A percentile compares a stretch with the other conserved stretches of the same genome.
Evolutionary conservation across 768 basidiomycete species (phyloP).

Genomic region (Mycena haematopus): DNA sequence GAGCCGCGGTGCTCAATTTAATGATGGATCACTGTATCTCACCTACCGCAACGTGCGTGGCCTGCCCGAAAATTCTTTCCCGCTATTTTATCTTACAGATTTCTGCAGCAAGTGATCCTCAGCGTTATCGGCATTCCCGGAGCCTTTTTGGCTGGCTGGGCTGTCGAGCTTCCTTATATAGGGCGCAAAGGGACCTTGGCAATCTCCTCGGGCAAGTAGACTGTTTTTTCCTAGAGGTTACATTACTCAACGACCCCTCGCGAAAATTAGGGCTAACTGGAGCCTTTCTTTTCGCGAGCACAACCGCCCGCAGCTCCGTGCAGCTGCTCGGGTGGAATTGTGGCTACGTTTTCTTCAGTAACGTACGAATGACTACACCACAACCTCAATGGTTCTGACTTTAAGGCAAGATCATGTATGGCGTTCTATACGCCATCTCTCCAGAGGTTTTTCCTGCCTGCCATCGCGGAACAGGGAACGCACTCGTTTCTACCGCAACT

Average conservation of each 20-base stretch:
- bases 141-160: slow-evolving; percentile 72
- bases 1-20: slow-evolving; percentile 71
- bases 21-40: slow-evolving; percentile 71
- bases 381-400: not conserved
- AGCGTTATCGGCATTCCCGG: slow-evolving; percentile 74
- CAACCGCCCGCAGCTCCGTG: slow-evolving; percentile 66
- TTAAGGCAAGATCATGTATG: slow-evolving; percentile 67
- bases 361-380: slow-evolving; percentile 43
- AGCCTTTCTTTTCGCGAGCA: slow-evolving; percentile 74
- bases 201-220: slow-evolving; percentile 62
- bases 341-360: slow-evolving; percentile 69
- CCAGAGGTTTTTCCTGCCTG: slow-evolving; percentile 77
- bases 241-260: slow-evolving; percentile 52
- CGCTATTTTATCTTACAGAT: not conserved
- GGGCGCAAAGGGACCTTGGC: slow-evolving; percentile 74
- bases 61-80: not conserved
- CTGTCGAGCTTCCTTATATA: slow-evolving; percentile 67
- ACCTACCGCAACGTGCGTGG: slow-evolving; percentile 72
- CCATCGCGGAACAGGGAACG: slow-evolving; percentile 77
- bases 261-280: slow-evolving; percentile 71
- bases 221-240: slow-evolving; percentile 24
- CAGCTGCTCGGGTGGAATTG: slow-evolving; percentile 76
- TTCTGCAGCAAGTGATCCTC: slow-evolving; percentile 68
- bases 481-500: slow-evolving; percentile 62
- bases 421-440: slow-evolving; percentile 73